A percentile compares a stretch with the other conserved stretches of the same genome.
Conservation (phyloP, 805 yeast species). For the Blastobotrys chiropterorum region DNA sequence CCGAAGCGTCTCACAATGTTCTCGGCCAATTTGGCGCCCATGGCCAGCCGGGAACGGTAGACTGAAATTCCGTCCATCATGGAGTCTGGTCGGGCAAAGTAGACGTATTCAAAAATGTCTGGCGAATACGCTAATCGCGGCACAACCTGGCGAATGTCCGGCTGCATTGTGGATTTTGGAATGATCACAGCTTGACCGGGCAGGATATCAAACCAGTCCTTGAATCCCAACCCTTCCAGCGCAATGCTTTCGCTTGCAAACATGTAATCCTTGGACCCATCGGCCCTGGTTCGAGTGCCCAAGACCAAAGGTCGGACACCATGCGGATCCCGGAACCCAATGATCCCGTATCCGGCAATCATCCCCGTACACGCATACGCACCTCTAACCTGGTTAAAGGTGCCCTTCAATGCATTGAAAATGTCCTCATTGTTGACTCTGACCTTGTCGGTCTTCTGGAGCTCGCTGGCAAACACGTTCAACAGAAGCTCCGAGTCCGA, state of each 20-base stretch:
- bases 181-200: constrained; percentile 98
- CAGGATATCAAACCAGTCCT: constrained; percentile 67
- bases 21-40: constrained; percentile 87
- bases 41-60: constrained; percentile 82
- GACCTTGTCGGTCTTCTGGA: constrained; percentile 85
- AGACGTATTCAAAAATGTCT: constrained; percentile 94
- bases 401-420: constrained; percentile 78
- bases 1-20: constrained; percentile 47
- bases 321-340: constrained; percentile 96
- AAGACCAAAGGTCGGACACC: constrained; percentile 88
- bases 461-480: constrained; percentile 85
- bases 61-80: constrained; percentile 96
- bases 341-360: constrained; percentile 91
- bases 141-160: constrained; percentile 83
- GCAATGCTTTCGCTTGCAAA: constrained; percentile 94
- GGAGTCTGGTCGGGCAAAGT: constrained; percentile 96
- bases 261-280: constrained; percentile 83
- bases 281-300: constrained; percentile 69
- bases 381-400: constrained; percentile 77
- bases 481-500: constrained; percentile 88
- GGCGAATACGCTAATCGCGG: constrained; percentile 78
- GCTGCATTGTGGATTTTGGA: constrained; percentile 64
- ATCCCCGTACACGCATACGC: constrained; percentile 96
- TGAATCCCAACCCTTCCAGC: constrained; percentile 83
- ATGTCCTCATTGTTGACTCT: constrained; percentile 89